Evolutionary conservation across 495 filamentous ascomycete genomes (phyloP), one percentile per base, ranked within the genome.

Genomic region (Aspergillus conjunctus): DNA sequence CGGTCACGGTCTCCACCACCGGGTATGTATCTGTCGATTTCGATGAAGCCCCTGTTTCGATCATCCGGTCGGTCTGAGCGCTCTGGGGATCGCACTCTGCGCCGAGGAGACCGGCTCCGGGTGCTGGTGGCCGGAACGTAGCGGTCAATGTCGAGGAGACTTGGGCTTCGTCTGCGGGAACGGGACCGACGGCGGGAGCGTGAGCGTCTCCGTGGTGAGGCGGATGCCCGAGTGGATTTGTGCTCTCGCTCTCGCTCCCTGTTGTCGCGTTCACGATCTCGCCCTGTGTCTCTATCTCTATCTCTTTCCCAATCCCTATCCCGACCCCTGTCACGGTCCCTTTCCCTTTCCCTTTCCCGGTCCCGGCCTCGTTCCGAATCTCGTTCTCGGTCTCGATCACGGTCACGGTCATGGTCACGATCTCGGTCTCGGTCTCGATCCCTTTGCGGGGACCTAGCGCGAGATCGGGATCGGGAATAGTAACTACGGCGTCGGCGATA

Each of bases 11-110:
- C 59, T 15, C 45, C 50, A 3, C 34, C 58, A 20, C 45, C 56
- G 10, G 82, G 82, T n/a, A 84, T 76, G 61, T 86, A 85, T 7
- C 82, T 78, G 68, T 86, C 81, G 61, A 83, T 81, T 8, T 83
- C 78, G 20, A 74, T 68, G 31, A 69, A 70, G 43, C 58, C 58
- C 30, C 62, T 61, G 2, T 58, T 21, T 32, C 65, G 61, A 1
- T 68, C 61, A 10, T 68, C 65, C 15, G 46, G 15, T 0, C 54
- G 46, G 11, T 62, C 54, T 7, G 26, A 11, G 4, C 59, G 59
- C 55, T 78, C 72, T 49, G 70, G 73, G 6, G 76, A 78, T 33
- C 77, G 73, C 1, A 74, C 63, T 30, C 77, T 71, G 8, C 76
- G 76, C 51, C 78, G 71, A n/a, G 77, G 77, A 30, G 77, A 80